Percentiles rank a stretch among this genome's conserved stretches.
phyloP scores from a whole-genome alignment of 2,329 filamentous ascomycete genomes.

The Hypoxylon sp. region DNA sequence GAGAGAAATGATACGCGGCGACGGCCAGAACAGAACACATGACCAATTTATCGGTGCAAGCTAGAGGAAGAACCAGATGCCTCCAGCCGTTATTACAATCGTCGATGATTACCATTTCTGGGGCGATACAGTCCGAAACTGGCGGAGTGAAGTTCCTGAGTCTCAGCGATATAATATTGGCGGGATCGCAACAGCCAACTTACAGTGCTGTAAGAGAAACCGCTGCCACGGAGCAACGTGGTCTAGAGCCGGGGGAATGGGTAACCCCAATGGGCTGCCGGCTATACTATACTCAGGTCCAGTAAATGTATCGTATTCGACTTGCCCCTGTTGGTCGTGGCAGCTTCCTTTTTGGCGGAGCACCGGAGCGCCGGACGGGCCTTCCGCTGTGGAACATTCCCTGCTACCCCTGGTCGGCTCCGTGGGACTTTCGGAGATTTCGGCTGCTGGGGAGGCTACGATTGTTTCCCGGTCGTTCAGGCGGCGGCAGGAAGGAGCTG shows the following conservation, averaged over 20 bases:
- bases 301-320: background rate
- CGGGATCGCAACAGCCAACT: background rate
- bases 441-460: too few relatives aligned
- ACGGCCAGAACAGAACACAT: slow-evolving; percentile 12
- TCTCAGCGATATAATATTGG: too few relatives aligned
- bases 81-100: slow-evolving; percentile 12
- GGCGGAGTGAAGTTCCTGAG: background rate
- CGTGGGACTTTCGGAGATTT: too few relatives aligned
- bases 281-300: background rate
- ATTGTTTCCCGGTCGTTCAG: too few relatives aligned
- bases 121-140: slow-evolving; percentile 15
- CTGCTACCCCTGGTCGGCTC: too few relatives aligned
- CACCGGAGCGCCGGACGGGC: too few relatives aligned
- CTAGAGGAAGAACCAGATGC: slow-evolving; percentile 8
- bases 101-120: slow-evolving; percentile 14
- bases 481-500: too few relatives aligned
- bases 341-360: too few relatives aligned
- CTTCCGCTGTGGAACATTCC: too few relatives aligned
- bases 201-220: slow-evolving; percentile 8
- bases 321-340: too few relatives aligned
- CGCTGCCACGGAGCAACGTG: background rate
- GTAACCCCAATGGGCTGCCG: background rate
- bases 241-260: background rate
- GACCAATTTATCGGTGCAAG: slow-evolving; percentile 6
- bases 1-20: slow-evolving; percentile 1